Percentiles rank a stretch among this genome's conserved stretches.
phyloP scores from a whole-genome alignment of 257 asterid species.

The Osmanthus fragrans region DNA sequence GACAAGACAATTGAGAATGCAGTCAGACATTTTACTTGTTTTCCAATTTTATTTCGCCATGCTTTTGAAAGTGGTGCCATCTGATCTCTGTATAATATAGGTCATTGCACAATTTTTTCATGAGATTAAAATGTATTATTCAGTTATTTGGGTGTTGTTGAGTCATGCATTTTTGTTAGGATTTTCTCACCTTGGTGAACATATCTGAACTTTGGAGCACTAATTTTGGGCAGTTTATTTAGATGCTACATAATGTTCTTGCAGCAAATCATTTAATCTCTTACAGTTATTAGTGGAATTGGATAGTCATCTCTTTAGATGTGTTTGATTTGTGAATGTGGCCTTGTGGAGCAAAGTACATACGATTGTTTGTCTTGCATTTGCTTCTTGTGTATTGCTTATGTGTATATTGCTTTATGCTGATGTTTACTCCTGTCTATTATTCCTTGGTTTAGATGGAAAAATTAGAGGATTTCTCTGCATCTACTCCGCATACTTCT shows the following conservation, averaged over 20 bases:
- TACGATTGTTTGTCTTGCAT: not conserved
- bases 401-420: conserved; percentile 1
- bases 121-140: not conserved
- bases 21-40: not conserved
- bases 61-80: not conserved
- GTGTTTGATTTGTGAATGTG: not conserved
- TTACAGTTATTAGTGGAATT: conserved; percentile 18
- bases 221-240: not conserved
- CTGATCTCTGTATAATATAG: not conserved
- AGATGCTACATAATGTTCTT: not conserved
- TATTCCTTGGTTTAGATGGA: conserved; percentile 62
- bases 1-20: not conserved
- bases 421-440: conserved; percentile 13
- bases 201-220: not conserved
- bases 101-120: not conserved
- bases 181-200: conserved; percentile 7
- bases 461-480: conserved; percentile 57
- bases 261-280: conserved; percentile 2
- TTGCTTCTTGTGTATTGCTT: conserved; percentile 17
- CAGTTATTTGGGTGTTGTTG: not conserved
- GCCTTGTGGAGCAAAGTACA: conserved; percentile 3
- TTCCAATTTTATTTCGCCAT: not conserved
- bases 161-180: not conserved
- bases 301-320: not conserved
- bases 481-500: conserved; percentile 48